Evolutionary conservation across 2,329 filamentous ascomycete genomes (phyloP).

Genomic region (Emmonsiellopsis sp.): DNA sequence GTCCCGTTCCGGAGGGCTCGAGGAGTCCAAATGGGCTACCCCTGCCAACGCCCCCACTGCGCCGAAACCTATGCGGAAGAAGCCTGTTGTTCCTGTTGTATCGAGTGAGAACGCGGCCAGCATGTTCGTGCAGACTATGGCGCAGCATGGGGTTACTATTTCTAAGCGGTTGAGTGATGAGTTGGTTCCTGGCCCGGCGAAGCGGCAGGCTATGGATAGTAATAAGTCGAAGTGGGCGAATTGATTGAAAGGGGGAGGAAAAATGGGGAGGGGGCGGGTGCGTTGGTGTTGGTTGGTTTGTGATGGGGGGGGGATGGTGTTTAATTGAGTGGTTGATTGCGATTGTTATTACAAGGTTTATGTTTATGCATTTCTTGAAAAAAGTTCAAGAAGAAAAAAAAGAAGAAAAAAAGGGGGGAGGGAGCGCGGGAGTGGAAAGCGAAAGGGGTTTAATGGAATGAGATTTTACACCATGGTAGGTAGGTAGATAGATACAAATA

Average conservation of each 20-base stretch:
- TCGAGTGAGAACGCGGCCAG: background rate
- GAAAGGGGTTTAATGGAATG: too few relatives aligned
- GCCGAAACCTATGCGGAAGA: background rate
- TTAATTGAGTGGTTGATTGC: too few relatives aligned
- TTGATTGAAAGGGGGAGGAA: background rate
- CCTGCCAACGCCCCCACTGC: background rate
- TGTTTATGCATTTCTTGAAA: too few relatives aligned
- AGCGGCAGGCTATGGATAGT: background rate
- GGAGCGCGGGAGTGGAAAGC: too few relatives aligned
- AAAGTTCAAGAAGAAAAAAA: too few relatives aligned
- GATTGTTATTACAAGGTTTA: too few relatives aligned
- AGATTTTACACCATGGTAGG: too few relatives aligned
- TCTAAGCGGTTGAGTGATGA: background rate
- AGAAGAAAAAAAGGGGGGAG: too few relatives aligned
- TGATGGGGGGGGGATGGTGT: too few relatives aligned
- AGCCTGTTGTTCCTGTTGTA: background rate
- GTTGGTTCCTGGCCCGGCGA: background rate
- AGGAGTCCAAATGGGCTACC: constrained; percentile 1
- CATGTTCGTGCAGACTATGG: constrained; percentile 4
- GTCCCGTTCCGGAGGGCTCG: background rate
- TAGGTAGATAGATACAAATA: too few relatives aligned
- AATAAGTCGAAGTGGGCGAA: constrained; percentile 10
- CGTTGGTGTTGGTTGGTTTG: too few relatives aligned
- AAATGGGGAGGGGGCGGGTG: background rate
- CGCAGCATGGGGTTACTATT: constrained; percentile 5